Percentiles rank a stretch among this genome's conserved stretches.
phyloP scores from a whole-genome alignment of 73 alveolate genomes.

The Paramecium tetraurelia region DNA sequence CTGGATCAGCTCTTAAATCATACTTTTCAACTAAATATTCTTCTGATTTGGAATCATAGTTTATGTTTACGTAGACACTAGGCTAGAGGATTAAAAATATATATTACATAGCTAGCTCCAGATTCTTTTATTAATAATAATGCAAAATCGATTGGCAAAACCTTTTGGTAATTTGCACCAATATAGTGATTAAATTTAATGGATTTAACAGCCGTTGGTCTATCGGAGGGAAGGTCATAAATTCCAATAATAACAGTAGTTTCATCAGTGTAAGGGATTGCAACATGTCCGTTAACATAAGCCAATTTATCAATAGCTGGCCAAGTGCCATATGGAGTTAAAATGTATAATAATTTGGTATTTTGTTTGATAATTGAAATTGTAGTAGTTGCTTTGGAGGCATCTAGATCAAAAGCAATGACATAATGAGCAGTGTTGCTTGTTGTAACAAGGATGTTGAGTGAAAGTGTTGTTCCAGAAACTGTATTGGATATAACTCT shows the following conservation, averaged over 20 bases:
- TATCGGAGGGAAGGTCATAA: neutral
- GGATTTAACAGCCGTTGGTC: neutral
- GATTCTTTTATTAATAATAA: neutral
- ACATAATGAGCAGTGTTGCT: neutral
- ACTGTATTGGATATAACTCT: neutral
- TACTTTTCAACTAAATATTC: neutral
- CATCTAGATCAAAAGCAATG: neutral
- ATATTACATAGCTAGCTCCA: neutral
- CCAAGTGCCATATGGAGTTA: constrained; percentile 27
- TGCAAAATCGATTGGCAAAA: neutral
- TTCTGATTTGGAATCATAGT: neutral
- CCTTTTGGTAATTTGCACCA: neutral
- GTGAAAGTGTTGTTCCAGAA: neutral
- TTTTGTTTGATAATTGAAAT: neutral
- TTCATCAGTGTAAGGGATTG: neutral
- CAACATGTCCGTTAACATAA: neutral
- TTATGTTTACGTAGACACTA: neutral
- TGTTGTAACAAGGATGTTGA: neutral
- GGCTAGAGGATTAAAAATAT: neutral
- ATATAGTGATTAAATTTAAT: neutral
- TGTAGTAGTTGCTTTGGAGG: neutral
- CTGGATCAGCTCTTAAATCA: neutral
- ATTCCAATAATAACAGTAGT: neutral
- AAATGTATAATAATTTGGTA: neutral
- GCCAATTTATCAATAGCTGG: neutral